phyloP scores from a whole-genome alignment of 2,329 filamentous ascomycete species.

The Colletotrichum tamarilloi region DNA sequence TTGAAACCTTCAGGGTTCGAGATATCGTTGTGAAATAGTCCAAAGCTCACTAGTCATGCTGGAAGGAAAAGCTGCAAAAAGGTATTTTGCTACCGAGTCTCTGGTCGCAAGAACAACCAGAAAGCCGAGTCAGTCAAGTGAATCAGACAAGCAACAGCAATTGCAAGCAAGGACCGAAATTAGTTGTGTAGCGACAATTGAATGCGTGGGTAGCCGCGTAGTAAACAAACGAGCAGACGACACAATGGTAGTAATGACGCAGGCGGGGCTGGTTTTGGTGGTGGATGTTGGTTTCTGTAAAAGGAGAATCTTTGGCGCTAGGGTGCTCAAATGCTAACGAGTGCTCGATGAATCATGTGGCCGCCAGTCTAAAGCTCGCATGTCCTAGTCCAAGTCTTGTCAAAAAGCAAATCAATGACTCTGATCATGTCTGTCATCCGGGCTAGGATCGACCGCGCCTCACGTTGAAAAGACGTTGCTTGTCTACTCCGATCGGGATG shows the following conservation, averaged over 20 bases:
- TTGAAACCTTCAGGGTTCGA: constrained; percentile 22
- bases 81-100: neutral
- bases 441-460: constrained; percentile 15
- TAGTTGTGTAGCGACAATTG: neutral
- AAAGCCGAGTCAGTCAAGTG: neutral
- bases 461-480: neutral
- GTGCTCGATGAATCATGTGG: constrained; percentile 25
- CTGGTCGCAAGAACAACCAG: neutral
- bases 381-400: neutral
- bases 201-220: neutral
- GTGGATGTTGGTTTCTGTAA: constrained; percentile 6
- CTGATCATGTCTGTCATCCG: neutral
- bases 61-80: neutral
- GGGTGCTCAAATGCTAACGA: neutral
- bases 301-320: constrained; percentile 1
- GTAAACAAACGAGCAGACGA: neutral
- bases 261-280: constrained; percentile 11
- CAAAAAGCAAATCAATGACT: constrained; percentile 7
- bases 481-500: neutral
- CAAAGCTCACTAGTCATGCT: constrained; percentile 26
- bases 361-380: neutral
- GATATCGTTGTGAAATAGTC: constrained; percentile 27
- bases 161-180: neutral
- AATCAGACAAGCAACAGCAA: neutral
- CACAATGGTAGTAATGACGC: neutral